phyloP scores from a whole-genome alignment of 2,329 filamentous ascomycete genomes.

The Sporothrix humicola region DNA sequence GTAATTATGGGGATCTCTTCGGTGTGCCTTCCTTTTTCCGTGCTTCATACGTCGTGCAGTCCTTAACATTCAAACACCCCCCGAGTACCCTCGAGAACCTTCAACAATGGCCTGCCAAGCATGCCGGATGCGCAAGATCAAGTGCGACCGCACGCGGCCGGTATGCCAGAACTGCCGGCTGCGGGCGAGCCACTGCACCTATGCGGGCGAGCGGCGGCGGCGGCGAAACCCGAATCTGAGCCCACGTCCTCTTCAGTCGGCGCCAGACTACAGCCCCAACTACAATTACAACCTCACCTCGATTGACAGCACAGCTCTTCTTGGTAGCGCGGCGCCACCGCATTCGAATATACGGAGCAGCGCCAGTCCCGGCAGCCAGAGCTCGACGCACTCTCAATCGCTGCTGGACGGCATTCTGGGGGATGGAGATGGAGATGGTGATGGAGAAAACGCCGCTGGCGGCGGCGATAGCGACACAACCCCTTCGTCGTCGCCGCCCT shows the following conservation, averaged over 20 bases:
- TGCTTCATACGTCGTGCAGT: no score
- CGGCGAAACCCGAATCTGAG: slow-evolving; percentile 6
- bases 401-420: slow-evolving; percentile 23
- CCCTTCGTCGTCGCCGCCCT: not conserved
- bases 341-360: not conserved
- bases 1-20: not conserved
- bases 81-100: not conserved
- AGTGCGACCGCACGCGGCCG: slow-evolving; percentile 33
- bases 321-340: not conserved
- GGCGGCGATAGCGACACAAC: not conserved
- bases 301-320: not conserved
- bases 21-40: not conserved
- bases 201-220: slow-evolving; percentile 31
- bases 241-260: not conserved
- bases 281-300: not conserved
- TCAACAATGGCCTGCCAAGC: slow-evolving; percentile 31
- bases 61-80: not conserved
- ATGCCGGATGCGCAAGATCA: slow-evolving; percentile 33
- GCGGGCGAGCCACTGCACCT: slow-evolving; percentile 31
- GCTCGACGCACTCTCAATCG: not conserved
- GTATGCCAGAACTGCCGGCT: slow-evolving; percentile 32
- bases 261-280: not conserved
- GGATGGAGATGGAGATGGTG: not conserved
- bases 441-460: not conserved
- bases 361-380: not conserved